These are phyloP conservation scores for Hibiscus syriacus DNA, from an alignment of 345 rosid species.

Conservation along the genomic window DNA sequence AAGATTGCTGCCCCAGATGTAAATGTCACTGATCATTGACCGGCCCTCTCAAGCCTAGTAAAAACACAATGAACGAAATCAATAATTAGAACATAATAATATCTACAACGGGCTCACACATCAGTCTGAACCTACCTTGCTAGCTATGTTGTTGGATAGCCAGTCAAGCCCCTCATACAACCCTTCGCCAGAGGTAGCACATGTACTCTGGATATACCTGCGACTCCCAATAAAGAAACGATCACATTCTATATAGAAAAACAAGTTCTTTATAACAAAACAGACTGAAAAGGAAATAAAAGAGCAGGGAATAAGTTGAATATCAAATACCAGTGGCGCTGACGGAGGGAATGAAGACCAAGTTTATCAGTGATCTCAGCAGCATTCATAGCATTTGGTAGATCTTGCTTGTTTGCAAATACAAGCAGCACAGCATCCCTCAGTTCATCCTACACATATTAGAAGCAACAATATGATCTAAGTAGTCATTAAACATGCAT, in stretches of 20 bases:
- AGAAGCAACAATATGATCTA: background rate
- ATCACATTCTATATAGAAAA: background rate
- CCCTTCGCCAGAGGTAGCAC: slow-evolving; percentile 75
- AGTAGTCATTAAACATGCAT: background rate
- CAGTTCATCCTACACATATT: background rate
- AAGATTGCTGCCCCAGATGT: background rate
- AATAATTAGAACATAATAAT: background rate
- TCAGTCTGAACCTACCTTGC: slow-evolving; percentile 31
- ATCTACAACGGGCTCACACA: background rate
- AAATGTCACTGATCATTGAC: background rate
- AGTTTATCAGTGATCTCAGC: background rate
- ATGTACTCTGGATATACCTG: slow-evolving; percentile 82
- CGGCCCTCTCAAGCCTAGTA: slow-evolving; percentile 21
- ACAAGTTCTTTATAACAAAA: background rate
- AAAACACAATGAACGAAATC: background rate
- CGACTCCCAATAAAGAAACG: background rate
- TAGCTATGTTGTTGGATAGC: slow-evolving; percentile 74
- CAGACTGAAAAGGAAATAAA: background rate
- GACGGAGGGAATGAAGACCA: background rate
- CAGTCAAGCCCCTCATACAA: slow-evolving; percentile 74
- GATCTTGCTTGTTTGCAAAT: background rate
- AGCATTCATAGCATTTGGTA: background rate
- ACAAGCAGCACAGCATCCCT: background rate
- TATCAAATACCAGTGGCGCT: background rate
- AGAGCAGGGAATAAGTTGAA: background rate